These are phyloP conservation scores for Ophiostoma populinum DNA, from an alignment of 2,329 filamentous ascomycete species.

Conservation along the genomic window DNA sequence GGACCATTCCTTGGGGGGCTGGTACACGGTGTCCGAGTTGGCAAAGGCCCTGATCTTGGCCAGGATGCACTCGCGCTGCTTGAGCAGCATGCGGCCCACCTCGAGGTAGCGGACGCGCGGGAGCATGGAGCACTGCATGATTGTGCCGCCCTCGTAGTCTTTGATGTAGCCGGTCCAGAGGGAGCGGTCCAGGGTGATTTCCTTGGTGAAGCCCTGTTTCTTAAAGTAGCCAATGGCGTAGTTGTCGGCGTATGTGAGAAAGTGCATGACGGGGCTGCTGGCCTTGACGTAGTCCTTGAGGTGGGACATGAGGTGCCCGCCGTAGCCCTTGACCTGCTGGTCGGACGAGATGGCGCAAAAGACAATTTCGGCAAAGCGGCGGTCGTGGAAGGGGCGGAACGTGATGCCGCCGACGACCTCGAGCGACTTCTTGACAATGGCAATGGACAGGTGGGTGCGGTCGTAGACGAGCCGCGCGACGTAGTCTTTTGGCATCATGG, in stretches of 20 bases:
- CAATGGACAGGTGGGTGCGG: constrained; percentile 86
- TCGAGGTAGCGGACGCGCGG: constrained; percentile 90
- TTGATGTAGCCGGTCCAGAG: constrained; percentile 99
- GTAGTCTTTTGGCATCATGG: constrained; percentile 99
- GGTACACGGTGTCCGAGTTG: constrained; percentile 73
- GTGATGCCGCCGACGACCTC: constrained; percentile 96
- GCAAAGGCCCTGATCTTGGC: constrained; percentile 88
- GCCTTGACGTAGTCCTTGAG: constrained; percentile 97
- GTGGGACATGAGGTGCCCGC: constrained; percentile 94
- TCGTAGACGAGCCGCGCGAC: constrained; percentile 96
- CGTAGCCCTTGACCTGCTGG: constrained; percentile 97
- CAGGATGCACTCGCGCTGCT: constrained; percentile 89
- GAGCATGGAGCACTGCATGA: constrained; percentile 99
- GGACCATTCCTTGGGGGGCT: constrained; percentile 75
- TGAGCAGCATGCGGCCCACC: constrained; percentile 78
- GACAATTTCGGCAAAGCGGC: constrained; percentile 92
- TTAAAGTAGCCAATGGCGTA: constrained; percentile 99
- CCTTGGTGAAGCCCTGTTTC: constrained; percentile 97
- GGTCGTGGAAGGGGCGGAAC: constrained; percentile 81
- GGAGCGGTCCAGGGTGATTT: constrained; percentile 78
- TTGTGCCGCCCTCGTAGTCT: constrained; percentile 95
- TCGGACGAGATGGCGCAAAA: constrained; percentile 96
- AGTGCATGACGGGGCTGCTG: constrained; percentile 94
- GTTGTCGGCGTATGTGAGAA: constrained; percentile 95
- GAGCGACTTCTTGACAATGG: constrained; percentile 89